Percentiles rank a stretch among this genome's conserved stretches.
These are phyloP conservation scores for Populus trichocarpa DNA, from an alignment of 441 rosid species.

Conservation along the genomic window DNA sequence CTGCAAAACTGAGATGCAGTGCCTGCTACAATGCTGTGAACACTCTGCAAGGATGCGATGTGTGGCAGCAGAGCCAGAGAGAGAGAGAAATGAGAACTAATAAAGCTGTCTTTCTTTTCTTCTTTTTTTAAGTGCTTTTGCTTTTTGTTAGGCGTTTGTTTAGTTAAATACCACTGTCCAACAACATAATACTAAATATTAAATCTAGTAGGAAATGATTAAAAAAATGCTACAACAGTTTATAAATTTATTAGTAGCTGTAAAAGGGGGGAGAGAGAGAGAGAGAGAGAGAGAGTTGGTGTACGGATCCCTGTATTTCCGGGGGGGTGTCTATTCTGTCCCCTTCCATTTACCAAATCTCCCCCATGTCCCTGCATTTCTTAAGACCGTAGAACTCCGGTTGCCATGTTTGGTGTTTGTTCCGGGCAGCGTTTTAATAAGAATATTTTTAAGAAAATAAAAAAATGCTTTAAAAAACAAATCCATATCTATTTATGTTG, in stretches of 20 bases:
- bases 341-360: conserved; percentile 39
- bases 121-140: not conserved
- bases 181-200: not conserved
- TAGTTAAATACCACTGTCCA: conserved; percentile 9
- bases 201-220: not conserved
- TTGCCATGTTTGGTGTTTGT: no score
- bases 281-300: conserved; percentile 4
- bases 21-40: conserved; percentile 42
- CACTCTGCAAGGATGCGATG: conserved; percentile 40
- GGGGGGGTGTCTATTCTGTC: conserved; percentile 73
- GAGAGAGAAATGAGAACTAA: conserved; percentile 3
- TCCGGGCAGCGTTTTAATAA: no score
- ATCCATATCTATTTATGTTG: not conserved
- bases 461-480: no score
- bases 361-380: conserved; percentile 25
- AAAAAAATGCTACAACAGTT: not conserved
- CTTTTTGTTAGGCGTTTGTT: conserved; percentile 12
- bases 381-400: not conserved
- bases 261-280: not conserved
- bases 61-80: conserved; percentile 33
- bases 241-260: not conserved
- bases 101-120: not conserved
- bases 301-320: conserved; percentile 61
- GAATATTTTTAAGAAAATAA: no score
- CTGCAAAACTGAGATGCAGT: conserved; percentile 24